A percentile compares a stretch with the other conserved stretches of the same genome.
Evolutionary conservation across 345 rosid genomes (phyloP).

Genomic region (Firmiana major): DNA sequence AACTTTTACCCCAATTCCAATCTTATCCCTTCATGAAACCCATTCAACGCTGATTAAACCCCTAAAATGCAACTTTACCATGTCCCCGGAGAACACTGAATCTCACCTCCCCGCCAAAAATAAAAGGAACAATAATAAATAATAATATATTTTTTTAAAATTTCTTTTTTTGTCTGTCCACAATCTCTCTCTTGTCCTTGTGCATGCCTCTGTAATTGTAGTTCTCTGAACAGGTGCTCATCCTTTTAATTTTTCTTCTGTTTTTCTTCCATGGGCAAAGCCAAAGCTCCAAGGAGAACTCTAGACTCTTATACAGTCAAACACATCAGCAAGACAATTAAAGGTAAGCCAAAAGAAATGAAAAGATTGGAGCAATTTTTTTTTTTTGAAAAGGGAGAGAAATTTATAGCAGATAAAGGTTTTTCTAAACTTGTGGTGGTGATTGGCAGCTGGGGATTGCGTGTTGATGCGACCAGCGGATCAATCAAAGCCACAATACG

Average conservation of each 20-base stretch:
- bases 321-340: constrained; percentile 67
- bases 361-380: background rate
- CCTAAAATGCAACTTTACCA: background rate
- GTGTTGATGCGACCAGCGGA: constrained; percentile 94
- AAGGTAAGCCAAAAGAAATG: constrained; percentile 41
- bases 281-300: constrained; percentile 65
- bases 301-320: constrained; percentile 73
- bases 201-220: constrained; percentile 20
- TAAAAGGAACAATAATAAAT: background rate
- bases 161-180: background rate
- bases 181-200: constrained; percentile 27
- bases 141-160: background rate
- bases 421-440: background rate
- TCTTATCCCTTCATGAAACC: background rate
- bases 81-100: background rate
- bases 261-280: constrained; percentile 65
- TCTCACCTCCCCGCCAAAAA: constrained; percentile 1
- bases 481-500: constrained; percentile 82
- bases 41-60: background rate
- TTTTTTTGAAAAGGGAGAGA: background rate
- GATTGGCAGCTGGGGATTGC: constrained; percentile 70
- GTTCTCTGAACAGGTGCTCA: background rate
- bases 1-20: background rate
- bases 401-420: background rate
- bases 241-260: background rate